These are phyloP conservation scores for Trichoderma hamatum DNA, from an alignment of 2,329 filamentous ascomycete species.

Conservation along the genomic window DNA sequence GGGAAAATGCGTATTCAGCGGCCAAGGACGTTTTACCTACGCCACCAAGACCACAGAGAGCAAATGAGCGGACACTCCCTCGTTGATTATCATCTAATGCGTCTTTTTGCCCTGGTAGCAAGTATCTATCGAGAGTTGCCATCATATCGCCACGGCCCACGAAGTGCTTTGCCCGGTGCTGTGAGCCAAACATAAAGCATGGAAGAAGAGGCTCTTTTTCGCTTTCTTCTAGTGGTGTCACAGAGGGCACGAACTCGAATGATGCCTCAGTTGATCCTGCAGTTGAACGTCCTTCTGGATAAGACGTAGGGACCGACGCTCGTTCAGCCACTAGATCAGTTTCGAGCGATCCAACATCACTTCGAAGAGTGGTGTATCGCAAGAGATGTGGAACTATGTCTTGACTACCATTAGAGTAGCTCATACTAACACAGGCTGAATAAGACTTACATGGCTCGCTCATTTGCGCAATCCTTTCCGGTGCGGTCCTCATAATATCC, in stretches of 20 bases:
- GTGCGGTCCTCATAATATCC: background rate
- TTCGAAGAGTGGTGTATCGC: background rate
- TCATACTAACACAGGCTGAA: background rate
- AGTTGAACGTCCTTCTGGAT: background rate
- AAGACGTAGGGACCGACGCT: background rate
- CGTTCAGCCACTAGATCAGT: background rate
- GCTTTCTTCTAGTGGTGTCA: background rate
- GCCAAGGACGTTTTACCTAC: background rate
- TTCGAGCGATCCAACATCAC: background rate
- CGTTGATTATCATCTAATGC: too few species aligned
- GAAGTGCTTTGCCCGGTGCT: background rate
- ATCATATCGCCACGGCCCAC: background rate
- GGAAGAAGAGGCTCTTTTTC: background rate
- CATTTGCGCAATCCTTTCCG: background rate
- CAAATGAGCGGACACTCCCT: background rate
- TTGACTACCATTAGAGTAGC: background rate
- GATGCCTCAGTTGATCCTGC: background rate
- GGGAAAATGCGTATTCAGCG: background rate
- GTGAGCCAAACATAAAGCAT: background rate
- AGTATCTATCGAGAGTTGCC: background rate
- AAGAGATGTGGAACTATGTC: background rate
- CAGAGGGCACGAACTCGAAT: background rate
- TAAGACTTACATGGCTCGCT: background rate
- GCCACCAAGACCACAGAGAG: slow-evolving; percentile 5
- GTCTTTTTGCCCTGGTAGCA: background rate